Evolutionary conservation across 495 filamentous ascomycete species (phyloP).

Genomic region (Neurospora tetraspora): DNA sequence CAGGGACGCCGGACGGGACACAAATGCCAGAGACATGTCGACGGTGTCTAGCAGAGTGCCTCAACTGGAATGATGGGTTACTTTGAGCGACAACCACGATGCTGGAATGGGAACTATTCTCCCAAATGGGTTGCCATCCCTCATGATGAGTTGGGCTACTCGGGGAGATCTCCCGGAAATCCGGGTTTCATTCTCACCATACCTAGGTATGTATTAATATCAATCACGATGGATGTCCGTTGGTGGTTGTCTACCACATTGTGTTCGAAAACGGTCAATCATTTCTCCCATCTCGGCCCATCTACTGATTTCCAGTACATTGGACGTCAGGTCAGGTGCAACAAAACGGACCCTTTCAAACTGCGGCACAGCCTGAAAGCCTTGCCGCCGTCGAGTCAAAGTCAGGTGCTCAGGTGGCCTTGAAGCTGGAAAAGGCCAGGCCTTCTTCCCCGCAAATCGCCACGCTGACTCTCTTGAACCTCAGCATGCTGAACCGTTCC

Average conservation of each 20-base stretch:
- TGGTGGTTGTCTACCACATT: no score
- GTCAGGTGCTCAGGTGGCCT: constrained; percentile 17
- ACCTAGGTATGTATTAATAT: neutral
- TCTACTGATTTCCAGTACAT: constrained; percentile 8
- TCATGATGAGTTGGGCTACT: constrained; percentile 5
- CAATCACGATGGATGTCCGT: no score
- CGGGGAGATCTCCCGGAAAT: constrained; percentile 18
- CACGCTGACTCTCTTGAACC: constrained; percentile 7
- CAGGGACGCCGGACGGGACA: constrained; percentile 1
- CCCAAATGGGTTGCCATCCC: constrained; percentile 3
- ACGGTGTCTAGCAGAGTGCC: constrained; percentile 13
- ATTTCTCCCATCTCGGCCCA: constrained; percentile 13
- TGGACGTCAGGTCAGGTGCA: constrained; percentile 13
- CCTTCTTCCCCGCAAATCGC: constrained; percentile 24
- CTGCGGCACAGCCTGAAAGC: constrained; percentile 8
- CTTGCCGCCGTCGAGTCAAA: constrained; percentile 18
- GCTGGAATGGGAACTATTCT: constrained; percentile 12
- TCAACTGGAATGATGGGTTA: constrained; percentile 15
- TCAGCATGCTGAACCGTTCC: neutral
- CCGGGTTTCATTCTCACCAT: neutral
- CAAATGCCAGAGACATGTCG: neutral
- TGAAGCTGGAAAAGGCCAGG: constrained; percentile 9
- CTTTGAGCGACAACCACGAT: constrained; percentile 5
- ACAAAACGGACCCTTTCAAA: neutral
- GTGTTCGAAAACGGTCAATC: neutral